Conservation (phyloP, 169 alveolate species). For the Eimeria falciformis region DNA sequence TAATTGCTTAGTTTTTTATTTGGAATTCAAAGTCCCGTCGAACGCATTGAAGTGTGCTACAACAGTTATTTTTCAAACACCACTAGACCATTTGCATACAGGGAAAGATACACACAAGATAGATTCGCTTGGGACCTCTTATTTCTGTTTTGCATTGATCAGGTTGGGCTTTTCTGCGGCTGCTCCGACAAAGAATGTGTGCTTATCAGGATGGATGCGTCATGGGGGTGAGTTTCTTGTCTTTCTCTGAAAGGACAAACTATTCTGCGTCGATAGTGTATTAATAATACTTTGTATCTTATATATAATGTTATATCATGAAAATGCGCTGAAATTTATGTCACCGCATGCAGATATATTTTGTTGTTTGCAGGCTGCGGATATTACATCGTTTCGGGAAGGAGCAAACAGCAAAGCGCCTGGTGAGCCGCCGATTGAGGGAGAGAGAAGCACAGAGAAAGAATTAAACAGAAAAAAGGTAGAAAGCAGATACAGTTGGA, state of each 20-base stretch:
- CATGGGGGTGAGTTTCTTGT: not conserved
- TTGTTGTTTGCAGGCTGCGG: not conserved
- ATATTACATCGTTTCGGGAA: slow-evolving; percentile 23
- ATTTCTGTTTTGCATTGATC: not conserved
- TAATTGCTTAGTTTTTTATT: too few species aligned
- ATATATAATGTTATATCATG: not conserved
- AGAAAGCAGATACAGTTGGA: too few species aligned
- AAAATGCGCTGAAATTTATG: not conserved
- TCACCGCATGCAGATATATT: not conserved
- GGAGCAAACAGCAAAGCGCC: not conserved
- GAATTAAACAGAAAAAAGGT: too few species aligned
- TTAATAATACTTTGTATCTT: not conserved
- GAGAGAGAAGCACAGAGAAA: not conserved
- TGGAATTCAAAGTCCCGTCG: too few species aligned
- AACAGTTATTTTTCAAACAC: too few species aligned
- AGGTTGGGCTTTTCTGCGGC: slow-evolving; percentile 29
- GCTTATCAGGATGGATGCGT: not conserved
- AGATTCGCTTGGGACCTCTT: too few species aligned
- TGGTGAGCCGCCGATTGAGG: not conserved
- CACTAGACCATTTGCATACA: too few species aligned
- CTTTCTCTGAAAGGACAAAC: not conserved
- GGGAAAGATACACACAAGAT: too few species aligned
- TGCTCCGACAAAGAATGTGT: slow-evolving; percentile 44
- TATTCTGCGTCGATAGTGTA: not conserved
- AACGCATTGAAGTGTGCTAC: too few species aligned